Evolutionary conservation across 2,329 filamentous ascomycete genomes (phyloP).

Genomic region (Colletotrichum agaves): DNA sequence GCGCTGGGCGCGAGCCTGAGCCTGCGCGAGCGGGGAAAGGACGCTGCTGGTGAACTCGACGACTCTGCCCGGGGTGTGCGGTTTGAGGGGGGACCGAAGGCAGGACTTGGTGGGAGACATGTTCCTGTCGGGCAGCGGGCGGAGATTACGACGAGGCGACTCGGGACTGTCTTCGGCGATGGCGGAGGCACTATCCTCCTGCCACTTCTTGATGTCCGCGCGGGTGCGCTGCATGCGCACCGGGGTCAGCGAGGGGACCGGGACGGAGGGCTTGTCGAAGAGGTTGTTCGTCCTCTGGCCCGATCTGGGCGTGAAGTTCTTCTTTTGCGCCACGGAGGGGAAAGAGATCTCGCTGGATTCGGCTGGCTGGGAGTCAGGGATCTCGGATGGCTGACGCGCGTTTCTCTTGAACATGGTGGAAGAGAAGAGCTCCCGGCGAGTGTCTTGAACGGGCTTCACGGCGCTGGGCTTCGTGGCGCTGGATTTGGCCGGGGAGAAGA

Average conservation of each 20-base stretch:
- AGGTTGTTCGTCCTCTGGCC: constrained; percentile 50
- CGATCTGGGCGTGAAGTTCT: constrained; percentile 59
- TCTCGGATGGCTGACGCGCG: constrained; percentile 21
- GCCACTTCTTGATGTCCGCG: constrained; percentile 55
- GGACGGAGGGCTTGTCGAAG: constrained; percentile 49
- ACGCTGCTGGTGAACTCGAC: constrained; percentile 67
- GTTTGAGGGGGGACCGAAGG: constrained; percentile 66
- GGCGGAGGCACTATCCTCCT: constrained; percentile 51
- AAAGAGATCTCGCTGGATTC: constrained; percentile 48
- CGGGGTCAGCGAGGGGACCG: constrained; percentile 46
- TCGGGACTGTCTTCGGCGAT: constrained; percentile 52
- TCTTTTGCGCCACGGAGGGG: constrained; percentile 57
- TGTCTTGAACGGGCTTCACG: background rate
- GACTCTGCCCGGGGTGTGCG: constrained; percentile 66
- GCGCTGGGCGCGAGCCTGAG: constrained; percentile 39
- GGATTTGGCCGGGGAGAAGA: constrained; percentile 50
- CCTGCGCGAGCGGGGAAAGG: constrained; percentile 57
- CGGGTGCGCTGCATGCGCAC: constrained; percentile 55
- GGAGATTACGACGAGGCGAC: constrained; percentile 51
- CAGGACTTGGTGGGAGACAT: constrained; percentile 67
- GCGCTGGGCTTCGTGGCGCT: constrained; percentile 12
- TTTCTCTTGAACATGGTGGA: constrained; percentile 1
- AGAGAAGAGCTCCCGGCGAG: constrained; percentile 22
- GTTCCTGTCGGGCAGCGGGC: constrained; percentile 61
- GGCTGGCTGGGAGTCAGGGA: constrained; percentile 41